These are phyloP conservation scores for Debaryomyces robertsiae DNA, from an alignment of 1,139 yeast species.

Conservation along the genomic window DNA sequence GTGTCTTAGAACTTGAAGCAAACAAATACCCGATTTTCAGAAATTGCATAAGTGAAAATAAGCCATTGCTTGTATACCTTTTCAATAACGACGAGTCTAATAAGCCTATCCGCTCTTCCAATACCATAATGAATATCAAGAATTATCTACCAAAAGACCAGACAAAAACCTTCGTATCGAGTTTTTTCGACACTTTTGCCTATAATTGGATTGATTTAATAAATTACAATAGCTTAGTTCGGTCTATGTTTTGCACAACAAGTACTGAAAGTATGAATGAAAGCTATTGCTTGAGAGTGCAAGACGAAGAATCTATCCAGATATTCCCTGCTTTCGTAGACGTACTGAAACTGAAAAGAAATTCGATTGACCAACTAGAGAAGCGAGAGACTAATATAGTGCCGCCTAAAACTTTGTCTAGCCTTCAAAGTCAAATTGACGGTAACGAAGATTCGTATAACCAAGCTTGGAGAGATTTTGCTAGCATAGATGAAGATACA, in stretches of 20 bases:
- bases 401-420: no score
- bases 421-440: no score
- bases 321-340: constrained; percentile 35
- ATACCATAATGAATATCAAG: constrained; percentile 25
- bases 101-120: constrained; percentile 13
- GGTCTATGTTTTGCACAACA: constrained; percentile 46
- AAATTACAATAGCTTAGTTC: constrained; percentile 34
- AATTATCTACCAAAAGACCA: constrained; percentile 23
- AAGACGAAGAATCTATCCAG: constrained; percentile 26
- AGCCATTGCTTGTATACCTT: constrained; percentile 38
- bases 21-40: constrained; percentile 26
- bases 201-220: constrained; percentile 38
- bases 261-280: constrained; percentile 20
- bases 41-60: constrained; percentile 21
- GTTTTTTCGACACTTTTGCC: constrained; percentile 46
- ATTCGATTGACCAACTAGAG: no score
- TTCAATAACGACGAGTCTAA: constrained; percentile 24
- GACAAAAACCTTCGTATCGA: constrained; percentile 23
- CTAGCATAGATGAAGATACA: constrained; percentile 22
- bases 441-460: no score
- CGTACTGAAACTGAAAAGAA: constrained; percentile 8
- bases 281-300: constrained; percentile 44
- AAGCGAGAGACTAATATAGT: no score
- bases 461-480: no score
- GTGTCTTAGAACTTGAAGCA: constrained; percentile 21